Evolutionary conservation across 2,329 filamentous ascomycete species (phyloP).

Genomic region (Penicillium sp.): DNA sequence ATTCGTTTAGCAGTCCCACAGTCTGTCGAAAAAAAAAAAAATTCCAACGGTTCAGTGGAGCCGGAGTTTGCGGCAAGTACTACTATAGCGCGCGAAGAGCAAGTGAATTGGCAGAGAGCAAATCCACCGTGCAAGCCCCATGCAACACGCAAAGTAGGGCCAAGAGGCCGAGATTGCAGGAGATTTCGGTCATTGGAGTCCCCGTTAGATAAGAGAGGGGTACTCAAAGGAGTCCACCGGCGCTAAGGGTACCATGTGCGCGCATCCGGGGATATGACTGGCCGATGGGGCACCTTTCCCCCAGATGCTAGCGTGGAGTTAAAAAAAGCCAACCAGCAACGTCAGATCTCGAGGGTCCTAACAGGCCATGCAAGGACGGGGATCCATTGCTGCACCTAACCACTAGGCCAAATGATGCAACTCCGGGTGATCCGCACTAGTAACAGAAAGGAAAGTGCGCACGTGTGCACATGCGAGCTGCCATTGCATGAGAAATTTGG

Average conservation of each 20-base stretch:
- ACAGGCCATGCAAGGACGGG: neutral
- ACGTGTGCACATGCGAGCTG: neutral
- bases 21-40: neutral
- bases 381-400: neutral
- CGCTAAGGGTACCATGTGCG: constrained; percentile 11
- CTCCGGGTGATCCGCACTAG: neutral
- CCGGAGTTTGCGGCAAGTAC: neutral
- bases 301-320: constrained; percentile 14
- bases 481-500: neutral
- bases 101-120: neutral
- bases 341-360: neutral
- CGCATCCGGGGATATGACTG: constrained; percentile 15
- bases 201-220: neutral
- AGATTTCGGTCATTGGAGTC: neutral
- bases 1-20: neutral
- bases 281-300: constrained; percentile 6
- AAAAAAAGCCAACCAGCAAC: constrained; percentile 2
- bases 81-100: neutral
- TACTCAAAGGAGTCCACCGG: neutral
- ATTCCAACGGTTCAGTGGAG: neutral
- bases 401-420: neutral
- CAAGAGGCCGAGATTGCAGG: neutral
- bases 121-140: neutral
- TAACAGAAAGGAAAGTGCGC: neutral
- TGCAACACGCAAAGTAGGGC: neutral